These are phyloP conservation scores for Cardamine chenopodiifolia DNA, from an alignment of 345 rosid species.

Conservation along the genomic window DNA sequence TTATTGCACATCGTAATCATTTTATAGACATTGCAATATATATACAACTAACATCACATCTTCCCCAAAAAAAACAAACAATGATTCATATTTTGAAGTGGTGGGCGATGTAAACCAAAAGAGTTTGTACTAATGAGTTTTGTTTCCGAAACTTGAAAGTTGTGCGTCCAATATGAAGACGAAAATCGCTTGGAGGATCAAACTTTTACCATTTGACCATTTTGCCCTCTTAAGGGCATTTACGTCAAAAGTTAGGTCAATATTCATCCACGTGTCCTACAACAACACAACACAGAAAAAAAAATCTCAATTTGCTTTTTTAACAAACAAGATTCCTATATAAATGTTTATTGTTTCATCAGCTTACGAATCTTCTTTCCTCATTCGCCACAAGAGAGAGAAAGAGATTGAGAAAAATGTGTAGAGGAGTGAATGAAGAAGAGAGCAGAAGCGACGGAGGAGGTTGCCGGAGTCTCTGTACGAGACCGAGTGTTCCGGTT, in stretches of 20 bases:
- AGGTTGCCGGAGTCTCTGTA: conserved; percentile 36
- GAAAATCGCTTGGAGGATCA: conserved; percentile 32
- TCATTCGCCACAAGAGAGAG: not conserved
- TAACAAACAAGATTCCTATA: conserved; percentile 29
- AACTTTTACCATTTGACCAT: not conserved
- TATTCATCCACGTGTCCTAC: conserved; percentile 42
- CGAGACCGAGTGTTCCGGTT: conserved; percentile 28
- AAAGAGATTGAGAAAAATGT: conserved; percentile 46
- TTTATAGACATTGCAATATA: not conserved
- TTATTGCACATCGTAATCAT: conserved; percentile 1
- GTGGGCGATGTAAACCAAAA: not conserved
- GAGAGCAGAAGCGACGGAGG: conserved; percentile 26
- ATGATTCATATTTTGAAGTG: conserved; percentile 1
- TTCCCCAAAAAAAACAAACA: not conserved
- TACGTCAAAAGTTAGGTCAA: conserved; percentile 33
- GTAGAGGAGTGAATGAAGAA: conserved; percentile 52
- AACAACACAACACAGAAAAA: conserved; percentile 22
- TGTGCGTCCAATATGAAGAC: conserved; percentile 13
- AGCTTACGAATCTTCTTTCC: conserved; percentile 14
- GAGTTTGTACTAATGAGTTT: not conserved
- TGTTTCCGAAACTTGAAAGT: conserved; percentile 19
- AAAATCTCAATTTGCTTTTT: conserved; percentile 15
- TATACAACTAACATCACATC: conserved; percentile 1
- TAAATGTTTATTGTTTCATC: conserved; percentile 33
- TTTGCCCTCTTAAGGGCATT: conserved; percentile 31